Percentiles rank a stretch among this genome's conserved stretches.
Evolutionary conservation across 345 rosid species (phyloP).

Genomic region (Pistacia vera): DNA sequence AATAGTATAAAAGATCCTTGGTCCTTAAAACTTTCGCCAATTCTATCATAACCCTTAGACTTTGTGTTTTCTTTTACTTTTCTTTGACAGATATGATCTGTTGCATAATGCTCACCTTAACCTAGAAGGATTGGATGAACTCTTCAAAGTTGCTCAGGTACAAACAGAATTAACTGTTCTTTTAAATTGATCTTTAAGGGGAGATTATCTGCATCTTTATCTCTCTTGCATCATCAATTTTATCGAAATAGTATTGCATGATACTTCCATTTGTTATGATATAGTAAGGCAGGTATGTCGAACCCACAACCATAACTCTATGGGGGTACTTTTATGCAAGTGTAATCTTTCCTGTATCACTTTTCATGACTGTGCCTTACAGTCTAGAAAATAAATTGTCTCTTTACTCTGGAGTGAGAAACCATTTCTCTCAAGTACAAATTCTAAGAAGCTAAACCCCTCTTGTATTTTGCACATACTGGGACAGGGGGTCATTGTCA

Average conservation of each 20-base stretch:
- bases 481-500: conserved; percentile 6
- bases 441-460: not conserved
- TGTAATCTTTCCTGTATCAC: not conserved
- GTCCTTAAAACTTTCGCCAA: not conserved
- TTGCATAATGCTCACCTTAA: conserved; percentile 97
- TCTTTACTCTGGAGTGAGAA: not conserved
- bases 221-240: not conserved
- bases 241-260: not conserved
- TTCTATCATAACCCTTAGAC: not conserved
- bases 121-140: conserved; percentile 80
- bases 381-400: not conserved
- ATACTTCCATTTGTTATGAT: not conserved
- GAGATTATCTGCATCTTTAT: conserved; percentile 2
- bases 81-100: conserved; percentile 76
- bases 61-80: conserved; percentile 1
- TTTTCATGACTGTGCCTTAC: not conserved
- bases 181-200: not conserved
- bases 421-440: not conserved
- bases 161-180: not conserved
- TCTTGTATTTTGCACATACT: conserved; percentile 3
- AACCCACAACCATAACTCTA: not conserved
- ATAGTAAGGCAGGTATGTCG: not conserved
- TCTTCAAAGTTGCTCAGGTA: conserved; percentile 97
- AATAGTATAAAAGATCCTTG: not conserved
- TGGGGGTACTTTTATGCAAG: not conserved